Evolutionary conservation across 495 filamentous ascomycete genomes (phyloP).

Genomic region (Thermochaetoides thermophila): DNA sequence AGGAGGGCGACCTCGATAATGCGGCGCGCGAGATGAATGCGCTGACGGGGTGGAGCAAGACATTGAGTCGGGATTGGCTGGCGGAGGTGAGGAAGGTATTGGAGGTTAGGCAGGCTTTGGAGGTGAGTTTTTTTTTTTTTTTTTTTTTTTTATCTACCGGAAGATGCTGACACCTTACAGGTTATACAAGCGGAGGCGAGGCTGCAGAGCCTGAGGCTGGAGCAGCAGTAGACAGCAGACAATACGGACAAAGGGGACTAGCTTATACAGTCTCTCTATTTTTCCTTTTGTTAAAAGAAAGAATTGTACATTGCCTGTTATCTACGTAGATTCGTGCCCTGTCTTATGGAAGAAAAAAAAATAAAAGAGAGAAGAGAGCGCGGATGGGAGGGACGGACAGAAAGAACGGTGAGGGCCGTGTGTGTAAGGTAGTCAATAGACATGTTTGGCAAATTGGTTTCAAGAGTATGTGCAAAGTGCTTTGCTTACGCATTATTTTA

Average conservation of each 20-base stretch:
- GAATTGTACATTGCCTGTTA: constrained; percentile 12
- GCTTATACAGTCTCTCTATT: too few relatives aligned
- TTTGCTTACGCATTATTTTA: background rate
- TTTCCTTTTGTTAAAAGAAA: constrained; percentile 9
- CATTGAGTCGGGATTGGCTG: constrained; percentile 83
- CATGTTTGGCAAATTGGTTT: background rate
- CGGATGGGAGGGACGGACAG: background rate
- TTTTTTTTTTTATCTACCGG: background rate
- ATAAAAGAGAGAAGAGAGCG: too few relatives aligned
- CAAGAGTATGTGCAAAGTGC: too few relatives aligned
- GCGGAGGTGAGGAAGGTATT: constrained; percentile 73
- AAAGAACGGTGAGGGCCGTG: background rate
- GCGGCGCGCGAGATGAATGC: constrained; percentile 92
- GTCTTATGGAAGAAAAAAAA: too few relatives aligned
- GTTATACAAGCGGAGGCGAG: constrained; percentile 48
- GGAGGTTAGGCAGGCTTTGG: constrained; percentile 90
- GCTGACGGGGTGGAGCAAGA: constrained; percentile 85
- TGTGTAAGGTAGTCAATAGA: constrained; percentile 14
- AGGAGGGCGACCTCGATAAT: constrained; percentile 81
- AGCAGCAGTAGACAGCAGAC: constrained; percentile 22
- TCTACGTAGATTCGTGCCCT: too few relatives aligned
- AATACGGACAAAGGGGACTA: constrained; percentile 7
- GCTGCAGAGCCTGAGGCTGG: constrained; percentile 43
- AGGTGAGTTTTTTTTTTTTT: constrained; percentile 45
- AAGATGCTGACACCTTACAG: constrained; percentile 19